phyloP scores from a whole-genome alignment of 2,329 filamentous ascomycete species.

The Calonectria montana region DNA sequence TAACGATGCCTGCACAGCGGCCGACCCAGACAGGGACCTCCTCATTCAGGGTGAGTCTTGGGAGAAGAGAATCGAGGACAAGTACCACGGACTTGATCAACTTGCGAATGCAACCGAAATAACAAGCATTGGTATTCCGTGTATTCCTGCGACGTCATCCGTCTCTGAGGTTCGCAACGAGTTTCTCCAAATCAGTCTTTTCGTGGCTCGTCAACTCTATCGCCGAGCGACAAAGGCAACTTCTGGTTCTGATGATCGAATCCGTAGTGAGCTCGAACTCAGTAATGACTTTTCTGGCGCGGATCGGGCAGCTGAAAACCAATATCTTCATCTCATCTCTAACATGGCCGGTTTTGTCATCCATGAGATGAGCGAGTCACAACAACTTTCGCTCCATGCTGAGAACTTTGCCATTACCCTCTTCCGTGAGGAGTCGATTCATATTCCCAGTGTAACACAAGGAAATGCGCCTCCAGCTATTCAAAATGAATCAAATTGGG shows the following conservation, averaged over 20 bases:
- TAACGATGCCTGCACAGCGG: conserved; percentile 53
- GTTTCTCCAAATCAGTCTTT: conserved; percentile 54
- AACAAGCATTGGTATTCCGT: conserved; percentile 1
- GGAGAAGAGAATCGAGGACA: conserved; percentile 38
- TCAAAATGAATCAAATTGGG: conserved; percentile 42
- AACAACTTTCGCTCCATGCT: conserved; percentile 48
- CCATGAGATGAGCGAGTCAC: conserved; percentile 50
- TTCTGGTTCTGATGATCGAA: too few species aligned
- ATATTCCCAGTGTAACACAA: conserved; percentile 24
- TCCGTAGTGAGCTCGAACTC: conserved; percentile 41
- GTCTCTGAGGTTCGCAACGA: conserved; percentile 47
- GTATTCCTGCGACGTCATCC: conserved; percentile 23
- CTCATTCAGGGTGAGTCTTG: conserved; percentile 36
- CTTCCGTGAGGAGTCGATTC: conserved; percentile 49
- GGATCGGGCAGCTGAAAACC: conserved; percentile 43
- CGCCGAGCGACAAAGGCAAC: conserved; percentile 50
- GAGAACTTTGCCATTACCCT: conserved; percentile 51
- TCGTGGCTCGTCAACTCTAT: conserved; percentile 55
- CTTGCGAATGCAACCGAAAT: conserved; percentile 18
- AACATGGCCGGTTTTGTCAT: conserved; percentile 51
- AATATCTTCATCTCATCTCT: conserved; percentile 52
- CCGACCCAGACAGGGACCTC: conserved; percentile 34
- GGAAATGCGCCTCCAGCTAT: neutral
- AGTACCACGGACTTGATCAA: conserved; percentile 44
- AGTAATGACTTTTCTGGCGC: conserved; percentile 46